phyloP scores from a whole-genome alignment of 768 basidiomycete genomes.

The Mrakia frigida region DNA sequence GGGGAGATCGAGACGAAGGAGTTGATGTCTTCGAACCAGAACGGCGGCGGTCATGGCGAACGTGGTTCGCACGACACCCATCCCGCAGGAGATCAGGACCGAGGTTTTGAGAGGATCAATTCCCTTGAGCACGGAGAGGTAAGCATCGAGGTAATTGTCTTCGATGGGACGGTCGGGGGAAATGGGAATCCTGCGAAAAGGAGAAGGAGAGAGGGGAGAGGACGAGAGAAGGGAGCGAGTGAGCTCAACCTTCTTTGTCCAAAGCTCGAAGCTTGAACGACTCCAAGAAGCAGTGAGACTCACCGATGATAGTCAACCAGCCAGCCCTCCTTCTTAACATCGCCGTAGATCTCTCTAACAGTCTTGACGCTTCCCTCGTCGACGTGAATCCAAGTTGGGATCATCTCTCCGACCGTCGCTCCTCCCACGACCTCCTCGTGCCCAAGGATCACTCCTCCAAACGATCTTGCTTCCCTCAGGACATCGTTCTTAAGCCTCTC shows the following conservation, averaged over 20 bases:
- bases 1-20: conserved; percentile 57
- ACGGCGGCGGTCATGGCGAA: conserved; percentile 96
- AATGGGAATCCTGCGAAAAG: conserved; percentile 73
- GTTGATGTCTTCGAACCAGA: conserved; percentile 72
- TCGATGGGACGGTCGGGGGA: conserved; percentile 87
- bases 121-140: conserved; percentile 48
- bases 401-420: conserved; percentile 45
- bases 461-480: conserved; percentile 72
- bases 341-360: conserved; percentile 75
- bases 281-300: conserved; percentile 5
- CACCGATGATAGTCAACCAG: conserved; percentile 88
- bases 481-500: conserved; percentile 83
- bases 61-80: conserved; percentile 76
- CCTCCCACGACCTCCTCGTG: conserved; percentile 56
- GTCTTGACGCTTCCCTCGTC: conserved; percentile 79
- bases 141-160: conserved; percentile 94
- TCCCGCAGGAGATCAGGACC: conserved; percentile 90
- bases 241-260: too few species aligned
- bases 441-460: conserved; percentile 82
- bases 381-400: conserved; percentile 69
- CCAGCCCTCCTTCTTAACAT: conserved; percentile 77
- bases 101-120: conserved; percentile 70
- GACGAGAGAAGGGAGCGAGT: too few species aligned
- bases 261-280: too few species aligned
- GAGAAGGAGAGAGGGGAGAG: too few species aligned